Percentiles rank a stretch among this genome's conserved stretches.
These are phyloP conservation scores for Coemansia sp. DNA, from an alignment of 192 early-diverging fungal genomes.

Conservation along the genomic window DNA sequence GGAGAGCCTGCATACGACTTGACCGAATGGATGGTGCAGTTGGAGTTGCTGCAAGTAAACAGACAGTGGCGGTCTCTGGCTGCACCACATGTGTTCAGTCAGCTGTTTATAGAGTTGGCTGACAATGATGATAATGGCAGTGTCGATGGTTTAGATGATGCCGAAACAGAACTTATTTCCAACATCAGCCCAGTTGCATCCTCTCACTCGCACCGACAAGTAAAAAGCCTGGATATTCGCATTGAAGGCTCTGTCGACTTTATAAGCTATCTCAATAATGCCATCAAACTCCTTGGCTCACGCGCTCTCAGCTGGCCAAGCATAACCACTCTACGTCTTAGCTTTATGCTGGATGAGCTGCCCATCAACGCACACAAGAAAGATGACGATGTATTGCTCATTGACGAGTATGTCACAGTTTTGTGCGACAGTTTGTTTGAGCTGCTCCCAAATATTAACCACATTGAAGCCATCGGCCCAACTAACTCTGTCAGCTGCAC, in stretches of 20 bases:
- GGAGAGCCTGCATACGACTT: background rate
- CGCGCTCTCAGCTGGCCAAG: background rate
- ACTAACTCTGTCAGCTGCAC: background rate
- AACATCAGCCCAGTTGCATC: background rate
- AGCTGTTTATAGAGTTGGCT: background rate
- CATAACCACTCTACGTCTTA: background rate
- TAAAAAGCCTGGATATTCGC: background rate
- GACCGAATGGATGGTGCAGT: background rate
- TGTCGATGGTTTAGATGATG: background rate
- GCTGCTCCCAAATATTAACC: background rate
- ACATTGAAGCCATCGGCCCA: background rate
- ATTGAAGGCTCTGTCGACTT: background rate
- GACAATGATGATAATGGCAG: background rate
- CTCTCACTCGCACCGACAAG: background rate
- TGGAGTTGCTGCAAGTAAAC: background rate
- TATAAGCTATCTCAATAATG: background rate
- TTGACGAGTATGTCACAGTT: background rate
- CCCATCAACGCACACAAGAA: too few relatives aligned
- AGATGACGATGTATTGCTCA: too few relatives aligned
- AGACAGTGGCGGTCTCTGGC: background rate
- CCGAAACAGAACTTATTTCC: background rate
- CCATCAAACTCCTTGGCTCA: background rate
- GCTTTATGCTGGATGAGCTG: constrained; percentile 6
- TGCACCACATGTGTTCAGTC: background rate
- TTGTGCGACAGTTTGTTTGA: background rate